Percentiles rank a stretch among this genome's conserved stretches.
Evolutionary conservation across 2,329 filamentous ascomycete genomes (phyloP).

Genomic region (Colletotrichum sublineola): DNA sequence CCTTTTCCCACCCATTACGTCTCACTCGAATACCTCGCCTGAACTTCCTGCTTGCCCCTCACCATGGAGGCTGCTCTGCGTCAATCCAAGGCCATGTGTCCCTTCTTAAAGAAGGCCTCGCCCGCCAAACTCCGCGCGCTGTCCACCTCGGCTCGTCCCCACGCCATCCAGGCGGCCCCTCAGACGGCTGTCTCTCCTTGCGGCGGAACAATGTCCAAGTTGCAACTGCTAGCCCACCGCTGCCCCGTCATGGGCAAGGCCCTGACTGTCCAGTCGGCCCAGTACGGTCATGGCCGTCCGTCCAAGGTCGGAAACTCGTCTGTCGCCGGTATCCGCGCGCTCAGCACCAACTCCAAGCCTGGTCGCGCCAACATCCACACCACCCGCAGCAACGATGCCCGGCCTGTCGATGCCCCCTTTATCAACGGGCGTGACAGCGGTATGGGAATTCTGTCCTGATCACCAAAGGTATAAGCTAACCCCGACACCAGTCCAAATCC

Average conservation of each 20-base stretch:
- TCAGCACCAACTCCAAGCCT: conserved; percentile 64
- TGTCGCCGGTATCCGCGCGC: conserved; percentile 64
- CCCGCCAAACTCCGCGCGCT: conserved; percentile 91
- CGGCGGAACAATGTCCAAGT: conserved; percentile 95
- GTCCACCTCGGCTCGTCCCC: conserved; percentile 75
- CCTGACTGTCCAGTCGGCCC: conserved; percentile 84
- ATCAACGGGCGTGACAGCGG: conserved; percentile 64
- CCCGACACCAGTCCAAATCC: conserved; percentile 51
- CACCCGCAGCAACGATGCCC: conserved; percentile 81
- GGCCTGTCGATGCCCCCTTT: conserved; percentile 75
- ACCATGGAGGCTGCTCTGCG: conserved; percentile 93
- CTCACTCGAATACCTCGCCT: not conserved
- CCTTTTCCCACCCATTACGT: not conserved
- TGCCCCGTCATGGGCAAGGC: conserved; percentile 99
- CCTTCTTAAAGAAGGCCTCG: conserved; percentile 95
- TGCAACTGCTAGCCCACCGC: conserved; percentile 92
- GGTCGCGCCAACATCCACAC: conserved; percentile 86
- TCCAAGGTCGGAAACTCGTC: conserved; percentile 57
- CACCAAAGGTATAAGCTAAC: conserved; percentile 41
- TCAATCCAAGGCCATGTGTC: conserved; percentile 97
- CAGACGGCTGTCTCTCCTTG: conserved; percentile 75
- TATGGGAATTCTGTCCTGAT: conserved; percentile 50
- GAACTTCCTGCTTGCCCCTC: conserved; percentile 27
- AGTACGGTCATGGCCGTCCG: conserved; percentile 61
- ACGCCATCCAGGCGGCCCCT: conserved; percentile 48